These are phyloP conservation scores for Flueggea neowawraea DNA, from an alignment of 441 rosid species.

Conservation along the genomic window DNA sequence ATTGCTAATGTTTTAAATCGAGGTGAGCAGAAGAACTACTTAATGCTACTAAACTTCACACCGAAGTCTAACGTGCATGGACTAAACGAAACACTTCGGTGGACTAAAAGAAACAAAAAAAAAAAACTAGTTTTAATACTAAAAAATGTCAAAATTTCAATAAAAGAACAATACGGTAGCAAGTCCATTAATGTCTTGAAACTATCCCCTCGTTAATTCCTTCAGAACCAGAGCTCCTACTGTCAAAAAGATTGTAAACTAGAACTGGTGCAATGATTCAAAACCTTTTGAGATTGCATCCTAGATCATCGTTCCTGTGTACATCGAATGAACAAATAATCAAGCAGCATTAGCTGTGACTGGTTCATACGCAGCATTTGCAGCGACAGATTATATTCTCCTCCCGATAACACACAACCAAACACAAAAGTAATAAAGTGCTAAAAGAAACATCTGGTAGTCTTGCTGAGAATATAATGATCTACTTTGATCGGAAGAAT, in stretches of 20 bases:
- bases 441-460: conserved; percentile 50
- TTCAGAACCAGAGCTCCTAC: conserved; percentile 8
- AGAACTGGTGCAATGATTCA: conserved; percentile 12
- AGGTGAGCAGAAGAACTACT: too few species aligned
- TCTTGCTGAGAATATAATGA: conserved; percentile 34
- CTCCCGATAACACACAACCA: conserved; percentile 11
- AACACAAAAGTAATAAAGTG: conserved; percentile 8
- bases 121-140: conserved; percentile 21
- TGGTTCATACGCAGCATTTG: too few species aligned
- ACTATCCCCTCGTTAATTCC: conserved; percentile 24
- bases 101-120: background rate
- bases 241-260: conserved; percentile 15
- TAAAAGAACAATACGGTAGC: background rate
- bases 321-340: conserved; percentile 16
- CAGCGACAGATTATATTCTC: conserved; percentile 46
- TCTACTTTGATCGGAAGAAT: conserved; percentile 37
- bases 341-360: too few species aligned
- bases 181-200: conserved; percentile 21
- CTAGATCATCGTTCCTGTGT: conserved; percentile 18
- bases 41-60: too few species aligned
- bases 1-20: too few species aligned
- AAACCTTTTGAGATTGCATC: conserved; percentile 26
- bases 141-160: conserved; percentile 14
- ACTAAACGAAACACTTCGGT: background rate
- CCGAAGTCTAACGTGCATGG: too few species aligned